Evolutionary conservation across 257 asterid genomes (phyloP).

Genomic region (Solanum tarapatanum): DNA sequence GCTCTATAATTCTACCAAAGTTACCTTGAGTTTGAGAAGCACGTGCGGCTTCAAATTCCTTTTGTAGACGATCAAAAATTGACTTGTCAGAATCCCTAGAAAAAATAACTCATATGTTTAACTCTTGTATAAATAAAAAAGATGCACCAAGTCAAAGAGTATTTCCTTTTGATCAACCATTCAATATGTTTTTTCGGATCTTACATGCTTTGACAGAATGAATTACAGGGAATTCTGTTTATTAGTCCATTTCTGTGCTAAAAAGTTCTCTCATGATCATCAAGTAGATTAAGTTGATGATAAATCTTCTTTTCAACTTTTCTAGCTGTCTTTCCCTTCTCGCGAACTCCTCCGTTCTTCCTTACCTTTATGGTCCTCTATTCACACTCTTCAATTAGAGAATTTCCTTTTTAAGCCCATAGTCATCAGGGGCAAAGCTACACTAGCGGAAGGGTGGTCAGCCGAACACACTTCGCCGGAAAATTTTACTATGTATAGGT

Average conservation of each 20-base stretch:
- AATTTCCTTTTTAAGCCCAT: not conserved
- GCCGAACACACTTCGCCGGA: not conserved
- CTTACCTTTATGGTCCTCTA: not conserved
- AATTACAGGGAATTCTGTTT: not conserved
- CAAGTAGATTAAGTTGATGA: not conserved
- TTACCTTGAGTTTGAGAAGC: conserved; percentile 91
- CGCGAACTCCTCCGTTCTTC: not conserved
- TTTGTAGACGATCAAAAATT: conserved; percentile 73
- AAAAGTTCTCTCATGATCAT: not conserved
- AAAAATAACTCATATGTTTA: not conserved
- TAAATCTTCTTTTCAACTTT: not conserved
- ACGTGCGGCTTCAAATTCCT: conserved; percentile 83
- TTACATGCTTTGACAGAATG: not conserved
- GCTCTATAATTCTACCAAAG: not conserved
- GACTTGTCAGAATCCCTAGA: conserved; percentile 92
- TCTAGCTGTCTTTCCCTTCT: not conserved
- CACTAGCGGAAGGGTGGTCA: not conserved
- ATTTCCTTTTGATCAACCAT: not conserved
- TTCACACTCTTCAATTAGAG: not conserved
- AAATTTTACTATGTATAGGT: not conserved
- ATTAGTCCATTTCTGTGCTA: not conserved
- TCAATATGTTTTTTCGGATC: not conserved
- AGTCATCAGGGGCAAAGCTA: not conserved
- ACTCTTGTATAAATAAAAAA: too few species aligned
- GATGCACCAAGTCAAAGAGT: not conserved